Conservation (phyloP, 371 early-diverging fungal species). For the Apophysomyces trapeziformis region DNA sequence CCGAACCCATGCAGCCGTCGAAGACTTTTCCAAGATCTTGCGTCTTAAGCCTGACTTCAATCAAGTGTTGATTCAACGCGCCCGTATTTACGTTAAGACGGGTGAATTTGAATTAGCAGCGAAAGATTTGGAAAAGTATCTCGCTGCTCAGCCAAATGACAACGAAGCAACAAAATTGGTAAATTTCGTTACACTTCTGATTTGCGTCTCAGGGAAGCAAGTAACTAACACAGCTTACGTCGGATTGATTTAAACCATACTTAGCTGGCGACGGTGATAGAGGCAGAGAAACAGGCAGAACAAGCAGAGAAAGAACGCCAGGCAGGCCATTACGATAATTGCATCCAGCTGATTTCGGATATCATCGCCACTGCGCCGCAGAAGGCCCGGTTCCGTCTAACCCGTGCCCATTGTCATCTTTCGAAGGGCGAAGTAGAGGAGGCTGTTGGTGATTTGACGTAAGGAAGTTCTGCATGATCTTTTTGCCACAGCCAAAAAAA, state of each 20-base stretch:
- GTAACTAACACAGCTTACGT: no score
- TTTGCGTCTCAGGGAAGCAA: no score
- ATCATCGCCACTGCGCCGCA: slow-evolving; percentile 67
- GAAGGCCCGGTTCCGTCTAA: slow-evolving; percentile 54
- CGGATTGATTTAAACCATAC: no score
- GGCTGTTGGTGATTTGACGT: slow-evolving; percentile 82
- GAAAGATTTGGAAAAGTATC: slow-evolving; percentile 51
- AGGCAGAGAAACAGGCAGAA: slow-evolving; percentile 41
- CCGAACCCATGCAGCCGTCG: slow-evolving; percentile 69
- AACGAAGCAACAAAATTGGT: slow-evolving; percentile 41
- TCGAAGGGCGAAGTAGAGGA: slow-evolving; percentile 77
- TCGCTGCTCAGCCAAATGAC: slow-evolving; percentile 41
- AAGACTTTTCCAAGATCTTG: slow-evolving; percentile 80
- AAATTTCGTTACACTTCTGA: slow-evolving; percentile 6
- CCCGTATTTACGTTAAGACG: slow-evolving; percentile 71
- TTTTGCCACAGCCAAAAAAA: no score
- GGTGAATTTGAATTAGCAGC: slow-evolving; percentile 70
- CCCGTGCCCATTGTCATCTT: slow-evolving; percentile 77
- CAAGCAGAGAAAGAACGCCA: slow-evolving; percentile 49
- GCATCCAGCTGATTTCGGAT: slow-evolving; percentile 60
- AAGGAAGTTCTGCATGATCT: slow-evolving; percentile 13
- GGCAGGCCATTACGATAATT: slow-evolving; percentile 58
- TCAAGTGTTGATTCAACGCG: slow-evolving; percentile 82
- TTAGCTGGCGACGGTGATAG: slow-evolving; percentile 50
- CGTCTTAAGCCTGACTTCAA: slow-evolving; percentile 81